Conservation (phyloP, 2,329 filamentous ascomycete species). For the Sarocladiaceae sp. region DNA sequence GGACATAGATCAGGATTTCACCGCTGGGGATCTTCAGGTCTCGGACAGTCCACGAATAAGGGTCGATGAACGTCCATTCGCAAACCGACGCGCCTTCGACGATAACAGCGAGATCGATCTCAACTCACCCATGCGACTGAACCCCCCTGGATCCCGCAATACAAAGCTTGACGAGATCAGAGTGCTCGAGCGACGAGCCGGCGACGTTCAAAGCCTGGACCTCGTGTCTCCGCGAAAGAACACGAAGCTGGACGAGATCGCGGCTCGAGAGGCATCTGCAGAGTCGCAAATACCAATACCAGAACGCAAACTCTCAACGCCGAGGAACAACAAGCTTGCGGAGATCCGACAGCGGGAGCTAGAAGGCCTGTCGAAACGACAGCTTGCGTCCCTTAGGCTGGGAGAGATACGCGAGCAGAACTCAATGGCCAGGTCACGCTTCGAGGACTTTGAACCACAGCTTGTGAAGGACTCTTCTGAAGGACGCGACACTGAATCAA, state of each 20-base stretch:
- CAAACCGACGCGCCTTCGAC: constrained; percentile 25
- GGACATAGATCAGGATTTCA: constrained; percentile 53
- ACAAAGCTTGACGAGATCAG: constrained; percentile 39
- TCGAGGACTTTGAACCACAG: constrained; percentile 29
- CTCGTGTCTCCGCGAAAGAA: constrained; percentile 11
- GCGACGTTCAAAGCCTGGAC: not conserved
- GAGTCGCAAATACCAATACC: constrained; percentile 26
- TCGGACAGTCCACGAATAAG: constrained; percentile 50
- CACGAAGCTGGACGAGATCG: constrained; percentile 29
- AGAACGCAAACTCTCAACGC: constrained; percentile 18
- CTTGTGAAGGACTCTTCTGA: constrained; percentile 12
- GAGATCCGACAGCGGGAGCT: constrained; percentile 40
- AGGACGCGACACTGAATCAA: constrained; percentile 10
- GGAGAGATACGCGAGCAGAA: constrained; percentile 49
- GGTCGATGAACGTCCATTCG: constrained; percentile 29
- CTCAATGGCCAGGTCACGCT: constrained; percentile 37
- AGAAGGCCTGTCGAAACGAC: constrained; percentile 37
- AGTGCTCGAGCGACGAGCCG: constrained; percentile 25
- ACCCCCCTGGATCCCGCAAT: constrained; percentile 28
- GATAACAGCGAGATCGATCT: constrained; percentile 23
- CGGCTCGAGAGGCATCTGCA: constrained; percentile 24
- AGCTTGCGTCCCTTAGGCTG: constrained; percentile 41
- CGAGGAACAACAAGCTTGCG: constrained; percentile 41
- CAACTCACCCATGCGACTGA: constrained; percentile 21
- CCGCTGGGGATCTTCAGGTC: constrained; percentile 47